A percentile compares a stretch with the other conserved stretches of the same genome.
These are phyloP conservation scores for Pleurotus giganteus DNA, from an alignment of 768 basidiomycete genomes.

Conservation along the genomic window DNA sequence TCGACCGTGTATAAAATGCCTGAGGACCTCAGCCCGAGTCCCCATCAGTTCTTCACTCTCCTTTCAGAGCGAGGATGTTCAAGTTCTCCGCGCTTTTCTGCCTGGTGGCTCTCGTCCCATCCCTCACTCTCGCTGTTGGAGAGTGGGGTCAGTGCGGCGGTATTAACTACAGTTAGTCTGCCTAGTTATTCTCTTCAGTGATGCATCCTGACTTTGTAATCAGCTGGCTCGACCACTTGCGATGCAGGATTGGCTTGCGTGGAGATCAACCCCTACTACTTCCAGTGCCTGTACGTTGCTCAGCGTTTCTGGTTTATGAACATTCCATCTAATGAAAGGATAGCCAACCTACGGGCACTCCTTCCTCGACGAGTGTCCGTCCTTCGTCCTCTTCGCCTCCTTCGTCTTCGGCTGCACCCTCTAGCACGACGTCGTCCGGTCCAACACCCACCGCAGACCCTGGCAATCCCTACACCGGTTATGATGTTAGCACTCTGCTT, in stretches of 20 bases:
- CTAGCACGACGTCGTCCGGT: constrained; percentile 29
- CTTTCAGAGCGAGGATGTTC: constrained; percentile 35
- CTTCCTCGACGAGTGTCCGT: constrained; percentile 13
- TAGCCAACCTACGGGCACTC: constrained; percentile 17
- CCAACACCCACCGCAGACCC: constrained; percentile 36
- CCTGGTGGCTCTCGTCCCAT: constrained; percentile 40
- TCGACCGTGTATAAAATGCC: constrained; percentile 4
- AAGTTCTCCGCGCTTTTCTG: constrained; percentile 44
- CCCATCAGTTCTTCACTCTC: constrained; percentile 3
- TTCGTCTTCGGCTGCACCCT: constrained; percentile 40
- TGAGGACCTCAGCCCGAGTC: not conserved
- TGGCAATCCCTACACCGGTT: constrained; percentile 54
- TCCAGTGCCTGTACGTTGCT: constrained; percentile 37
- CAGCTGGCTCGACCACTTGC: constrained; percentile 39
- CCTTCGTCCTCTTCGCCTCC: constrained; percentile 21
- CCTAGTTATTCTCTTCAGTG: no score
- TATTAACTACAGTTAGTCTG: constrained; percentile 42
- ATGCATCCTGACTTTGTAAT: not conserved
- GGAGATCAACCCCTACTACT: constrained; percentile 18
- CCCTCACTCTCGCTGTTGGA: constrained; percentile 40
- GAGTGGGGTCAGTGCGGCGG: constrained; percentile 57
- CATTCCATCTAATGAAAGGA: not conserved
- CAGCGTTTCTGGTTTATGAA: not conserved
- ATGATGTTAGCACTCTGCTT: constrained; percentile 28
- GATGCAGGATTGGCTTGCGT: constrained; percentile 33